Conservation (phyloP, 225 moss, liverwort and hornwort genomes). For the Antitrichia curtipendula region DNA sequence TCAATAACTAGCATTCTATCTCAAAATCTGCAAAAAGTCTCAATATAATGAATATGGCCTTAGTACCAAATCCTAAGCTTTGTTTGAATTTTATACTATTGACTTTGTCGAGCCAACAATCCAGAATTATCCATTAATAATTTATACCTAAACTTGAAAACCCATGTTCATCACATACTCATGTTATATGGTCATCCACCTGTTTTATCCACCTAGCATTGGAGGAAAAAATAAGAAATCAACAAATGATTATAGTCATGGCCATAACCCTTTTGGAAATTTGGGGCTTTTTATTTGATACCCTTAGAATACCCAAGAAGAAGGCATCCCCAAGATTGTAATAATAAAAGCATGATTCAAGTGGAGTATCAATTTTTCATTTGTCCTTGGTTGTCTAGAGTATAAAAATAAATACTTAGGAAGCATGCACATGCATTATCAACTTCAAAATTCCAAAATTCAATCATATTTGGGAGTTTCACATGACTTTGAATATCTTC, state of each 20-base stretch:
- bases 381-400: fast-evolving
- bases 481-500: not conserved
- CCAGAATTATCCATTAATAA: not conserved
- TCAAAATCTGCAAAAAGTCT: no score
- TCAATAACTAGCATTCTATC: no score
- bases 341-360: fast-evolving
- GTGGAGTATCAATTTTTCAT: fast-evolving
- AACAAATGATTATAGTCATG: fast-evolving
- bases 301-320: fast-evolving
- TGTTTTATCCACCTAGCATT: not conserved
- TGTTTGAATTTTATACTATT: not conserved
- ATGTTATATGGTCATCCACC: no score
- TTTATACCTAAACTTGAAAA: no score
- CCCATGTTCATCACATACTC: no score
- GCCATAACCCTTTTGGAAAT: no score
- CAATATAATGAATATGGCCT: no score
- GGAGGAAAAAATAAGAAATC: not conserved
- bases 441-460: not conserved
- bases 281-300: not conserved
- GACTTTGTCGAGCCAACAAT: fast-evolving
- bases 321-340: fast-evolving
- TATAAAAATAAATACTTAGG: no score
- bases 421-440: not conserved
- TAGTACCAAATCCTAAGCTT: not conserved
- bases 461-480: not conserved